phyloP scores from a whole-genome alignment of 2,329 filamentous ascomycete species.

The Aureobasidium sp. region DNA sequence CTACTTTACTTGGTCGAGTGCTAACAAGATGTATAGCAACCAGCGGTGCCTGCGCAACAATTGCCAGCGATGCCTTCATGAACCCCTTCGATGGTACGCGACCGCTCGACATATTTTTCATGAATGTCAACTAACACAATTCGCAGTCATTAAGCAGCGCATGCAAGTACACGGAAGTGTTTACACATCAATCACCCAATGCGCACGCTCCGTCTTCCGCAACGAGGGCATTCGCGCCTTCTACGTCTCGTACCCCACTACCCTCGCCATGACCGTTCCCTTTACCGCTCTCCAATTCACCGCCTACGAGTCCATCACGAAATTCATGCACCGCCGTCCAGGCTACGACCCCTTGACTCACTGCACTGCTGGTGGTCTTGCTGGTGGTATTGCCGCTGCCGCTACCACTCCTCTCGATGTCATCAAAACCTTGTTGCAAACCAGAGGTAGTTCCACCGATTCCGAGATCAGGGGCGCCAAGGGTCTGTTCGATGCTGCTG shows the following conservation, averaged over 20 bases:
- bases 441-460: constrained; percentile 75
- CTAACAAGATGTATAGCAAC: constrained; percentile 52
- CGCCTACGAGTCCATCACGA: constrained; percentile 94
- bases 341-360: constrained; percentile 90
- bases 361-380: constrained; percentile 84
- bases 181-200: constrained; percentile 80
- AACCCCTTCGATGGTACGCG: constrained; percentile 91
- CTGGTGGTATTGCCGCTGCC: constrained; percentile 86
- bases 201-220: constrained; percentile 78
- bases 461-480: constrained; percentile 77
- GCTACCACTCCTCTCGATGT: constrained; percentile 96
- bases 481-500: constrained; percentile 70
- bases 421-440: constrained; percentile 96
- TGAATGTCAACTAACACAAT: neutral
- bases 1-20: neutral
- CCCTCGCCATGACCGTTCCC: constrained; percentile 95
- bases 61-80: constrained; percentile 97
- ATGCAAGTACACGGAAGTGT: constrained; percentile 98
- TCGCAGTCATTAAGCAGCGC: constrained; percentile 90
- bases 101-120: neutral
- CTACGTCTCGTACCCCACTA: constrained; percentile 97
- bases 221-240: constrained; percentile 86
- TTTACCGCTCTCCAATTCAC: constrained; percentile 97
- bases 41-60: constrained; percentile 89
- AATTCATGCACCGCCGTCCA: constrained; percentile 72